Conservation (phyloP, 352 stramenopile species). For the Globisporangium middletonii region DNA sequence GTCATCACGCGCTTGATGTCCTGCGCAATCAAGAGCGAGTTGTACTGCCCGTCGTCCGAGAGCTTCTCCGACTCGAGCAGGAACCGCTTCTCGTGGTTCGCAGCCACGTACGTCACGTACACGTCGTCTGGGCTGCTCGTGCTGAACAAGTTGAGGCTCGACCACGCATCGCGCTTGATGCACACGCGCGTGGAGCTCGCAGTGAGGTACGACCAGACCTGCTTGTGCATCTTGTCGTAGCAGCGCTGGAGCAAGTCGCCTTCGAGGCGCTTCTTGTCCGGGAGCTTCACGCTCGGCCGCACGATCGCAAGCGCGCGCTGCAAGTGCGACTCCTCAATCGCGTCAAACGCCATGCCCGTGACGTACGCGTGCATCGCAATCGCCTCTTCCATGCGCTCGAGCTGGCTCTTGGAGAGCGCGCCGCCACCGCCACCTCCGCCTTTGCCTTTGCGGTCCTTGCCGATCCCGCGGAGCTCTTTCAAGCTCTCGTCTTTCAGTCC, state of each 20-base stretch:
- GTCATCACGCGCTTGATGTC: constrained; percentile 82
- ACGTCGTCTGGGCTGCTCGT: constrained; percentile 56
- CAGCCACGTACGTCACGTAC: constrained; percentile 78
- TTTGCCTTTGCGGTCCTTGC: constrained; percentile 40
- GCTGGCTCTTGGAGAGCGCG: constrained; percentile 55
- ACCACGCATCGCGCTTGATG: constrained; percentile 77
- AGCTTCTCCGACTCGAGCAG: constrained; percentile 78
- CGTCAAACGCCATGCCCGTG: constrained; percentile 75
- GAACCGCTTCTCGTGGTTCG: constrained; percentile 72
- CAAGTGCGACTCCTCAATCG: constrained; percentile 64
- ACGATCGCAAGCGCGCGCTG: constrained; percentile 58
- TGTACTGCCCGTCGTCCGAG: constrained; percentile 52
- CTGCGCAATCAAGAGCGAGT: constrained; percentile 76
- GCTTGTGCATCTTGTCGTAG: constrained; percentile 84
- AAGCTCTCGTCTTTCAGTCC: constrained; percentile 40
- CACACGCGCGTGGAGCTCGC: constrained; percentile 58
- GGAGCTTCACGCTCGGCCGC: constrained; percentile 47
- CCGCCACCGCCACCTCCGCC: constrained; percentile 12
- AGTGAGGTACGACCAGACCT: constrained; percentile 72
- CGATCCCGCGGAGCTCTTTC: constrained; percentile 27
- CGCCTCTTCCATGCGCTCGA: constrained; percentile 68
- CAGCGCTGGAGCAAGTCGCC: constrained; percentile 55
- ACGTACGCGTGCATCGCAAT: constrained; percentile 80
- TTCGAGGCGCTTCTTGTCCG: constrained; percentile 68
- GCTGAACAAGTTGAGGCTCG: constrained; percentile 74